Evolutionary conservation across 768 basidiomycete species (phyloP).

Genomic region (Cantharellus anzutake): DNA sequence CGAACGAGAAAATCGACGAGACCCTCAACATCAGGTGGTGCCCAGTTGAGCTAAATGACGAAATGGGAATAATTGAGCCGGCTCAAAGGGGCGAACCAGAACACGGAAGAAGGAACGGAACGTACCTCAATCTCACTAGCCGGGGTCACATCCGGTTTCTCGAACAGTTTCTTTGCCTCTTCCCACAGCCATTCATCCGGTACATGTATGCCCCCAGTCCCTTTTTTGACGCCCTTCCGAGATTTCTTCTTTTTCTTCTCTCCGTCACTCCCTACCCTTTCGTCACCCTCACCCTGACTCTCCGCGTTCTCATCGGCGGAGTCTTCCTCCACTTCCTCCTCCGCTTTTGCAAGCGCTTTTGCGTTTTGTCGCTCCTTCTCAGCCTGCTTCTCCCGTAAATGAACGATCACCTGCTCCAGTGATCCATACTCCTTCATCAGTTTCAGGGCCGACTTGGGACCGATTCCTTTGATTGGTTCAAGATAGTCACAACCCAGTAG

Average conservation of each 20-base stretch:
- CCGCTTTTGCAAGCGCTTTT: slow-evolving; percentile 7
- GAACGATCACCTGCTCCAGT: slow-evolving; percentile 52
- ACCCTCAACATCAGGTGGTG: slow-evolving; percentile 78
- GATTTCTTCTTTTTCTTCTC: slow-evolving; percentile 24
- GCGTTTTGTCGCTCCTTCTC: slow-evolving; percentile 11
- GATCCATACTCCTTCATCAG: slow-evolving; percentile 66
- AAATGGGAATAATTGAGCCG: background rate
- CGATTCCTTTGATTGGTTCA: slow-evolving; percentile 94
- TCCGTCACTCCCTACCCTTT: slow-evolving; percentile 23
- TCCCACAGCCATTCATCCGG: slow-evolving; percentile 98
- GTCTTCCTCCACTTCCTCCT: slow-evolving; percentile 13
- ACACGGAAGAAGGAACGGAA: background rate
- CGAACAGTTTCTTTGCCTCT: slow-evolving; percentile 78
- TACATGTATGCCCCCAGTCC: slow-evolving; percentile 56
- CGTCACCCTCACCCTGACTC: slow-evolving; percentile 13
- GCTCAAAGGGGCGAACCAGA: background rate
- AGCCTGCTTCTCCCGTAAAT: slow-evolving; percentile 56
- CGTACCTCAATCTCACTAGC: slow-evolving; percentile 70
- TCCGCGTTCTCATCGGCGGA: slow-evolving; percentile 10
- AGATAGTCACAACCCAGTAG: slow-evolving; percentile 96
- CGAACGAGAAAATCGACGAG: slow-evolving; percentile 82
- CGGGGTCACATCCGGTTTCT: slow-evolving; percentile 76
- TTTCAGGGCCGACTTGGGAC: slow-evolving; percentile 90
- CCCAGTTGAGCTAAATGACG: slow-evolving; percentile 69
- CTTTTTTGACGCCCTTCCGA: slow-evolving; percentile 33